phyloP scores from a whole-genome alignment of 441 rosid species.

The Corymbia citriodora region DNA sequence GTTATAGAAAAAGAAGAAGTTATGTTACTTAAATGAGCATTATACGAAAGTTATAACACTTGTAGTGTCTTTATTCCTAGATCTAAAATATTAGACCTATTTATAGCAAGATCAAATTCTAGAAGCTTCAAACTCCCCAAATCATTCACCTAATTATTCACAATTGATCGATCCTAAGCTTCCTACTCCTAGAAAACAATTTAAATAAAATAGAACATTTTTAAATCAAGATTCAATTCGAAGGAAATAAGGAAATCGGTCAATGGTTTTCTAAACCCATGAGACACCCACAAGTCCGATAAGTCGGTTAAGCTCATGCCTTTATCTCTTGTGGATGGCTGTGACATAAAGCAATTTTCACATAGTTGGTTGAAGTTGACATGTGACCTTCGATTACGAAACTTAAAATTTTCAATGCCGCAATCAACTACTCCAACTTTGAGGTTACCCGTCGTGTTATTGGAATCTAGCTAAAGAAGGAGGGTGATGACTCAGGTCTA shows the following conservation, averaged over 20 bases:
- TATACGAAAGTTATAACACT: too few relatives aligned
- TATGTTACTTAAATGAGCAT: too few relatives aligned
- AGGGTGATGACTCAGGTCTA: background rate
- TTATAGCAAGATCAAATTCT: background rate
- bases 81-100: background rate
- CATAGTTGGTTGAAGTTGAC: background rate
- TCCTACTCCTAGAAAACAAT: background rate
- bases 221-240: background rate
- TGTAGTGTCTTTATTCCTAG: background rate
- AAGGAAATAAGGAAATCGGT: background rate
- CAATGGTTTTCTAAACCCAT: background rate
- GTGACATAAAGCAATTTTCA: background rate
- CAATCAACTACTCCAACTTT: background rate
- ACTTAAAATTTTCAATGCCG: background rate
- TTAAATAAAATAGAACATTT: background rate
- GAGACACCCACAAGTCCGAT: too few relatives aligned
- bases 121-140: background rate
- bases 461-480: background rate
- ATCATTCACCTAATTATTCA: background rate
- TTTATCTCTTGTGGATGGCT: background rate
- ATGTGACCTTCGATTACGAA: background rate
- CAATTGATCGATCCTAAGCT: background rate
- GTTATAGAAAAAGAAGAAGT: too few relatives aligned
- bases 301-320: background rate
- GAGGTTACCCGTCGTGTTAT: background rate